Conservation (phyloP, 2,329 filamentous ascomycete genomes). For the Knufia petricola region DNA sequence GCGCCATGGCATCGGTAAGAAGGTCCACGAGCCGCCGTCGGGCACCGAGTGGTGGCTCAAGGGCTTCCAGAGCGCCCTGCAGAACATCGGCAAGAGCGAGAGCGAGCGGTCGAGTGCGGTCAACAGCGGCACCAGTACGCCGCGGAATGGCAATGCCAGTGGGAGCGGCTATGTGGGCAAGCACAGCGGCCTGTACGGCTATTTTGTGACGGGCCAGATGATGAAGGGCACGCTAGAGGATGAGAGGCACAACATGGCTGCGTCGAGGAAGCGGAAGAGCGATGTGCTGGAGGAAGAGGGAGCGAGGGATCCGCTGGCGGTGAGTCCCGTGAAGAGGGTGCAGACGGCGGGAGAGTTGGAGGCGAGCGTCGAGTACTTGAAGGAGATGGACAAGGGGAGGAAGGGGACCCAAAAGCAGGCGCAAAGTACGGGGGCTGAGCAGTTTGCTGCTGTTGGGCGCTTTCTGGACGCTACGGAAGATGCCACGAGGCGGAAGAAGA, state of each 20-base stretch:
- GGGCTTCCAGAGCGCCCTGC: constrained; percentile 80
- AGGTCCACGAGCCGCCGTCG: constrained; percentile 52
- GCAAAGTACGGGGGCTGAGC: constrained; percentile 12
- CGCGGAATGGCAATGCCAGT: constrained; percentile 38
- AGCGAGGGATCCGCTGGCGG: neutral
- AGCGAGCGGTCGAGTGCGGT: constrained; percentile 33
- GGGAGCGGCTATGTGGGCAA: constrained; percentile 32
- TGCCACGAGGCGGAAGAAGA: constrained; percentile 12
- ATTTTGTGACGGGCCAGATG: constrained; percentile 73
- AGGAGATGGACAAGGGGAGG: constrained; percentile 11
- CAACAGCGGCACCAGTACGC: constrained; percentile 47
- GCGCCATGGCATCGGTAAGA: constrained; percentile 65
- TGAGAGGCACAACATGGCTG: constrained; percentile 12
- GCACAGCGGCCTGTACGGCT: constrained; percentile 61
- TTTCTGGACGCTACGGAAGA: constrained; percentile 15
- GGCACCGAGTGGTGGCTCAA: constrained; percentile 95
- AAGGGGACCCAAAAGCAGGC: constrained; percentile 11
- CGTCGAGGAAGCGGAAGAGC: constrained; percentile 19
- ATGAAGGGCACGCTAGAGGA: constrained; percentile 56
- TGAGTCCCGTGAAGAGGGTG: neutral
- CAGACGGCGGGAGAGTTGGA: constrained; percentile 1
- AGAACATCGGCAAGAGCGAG: constrained; percentile 45
- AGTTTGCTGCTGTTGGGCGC: constrained; percentile 17
- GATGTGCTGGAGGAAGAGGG: constrained; percentile 13
- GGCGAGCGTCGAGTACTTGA: neutral